phyloP scores from a whole-genome alignment of 106 monocot genomes.

The Vanilla planifolia region DNA sequence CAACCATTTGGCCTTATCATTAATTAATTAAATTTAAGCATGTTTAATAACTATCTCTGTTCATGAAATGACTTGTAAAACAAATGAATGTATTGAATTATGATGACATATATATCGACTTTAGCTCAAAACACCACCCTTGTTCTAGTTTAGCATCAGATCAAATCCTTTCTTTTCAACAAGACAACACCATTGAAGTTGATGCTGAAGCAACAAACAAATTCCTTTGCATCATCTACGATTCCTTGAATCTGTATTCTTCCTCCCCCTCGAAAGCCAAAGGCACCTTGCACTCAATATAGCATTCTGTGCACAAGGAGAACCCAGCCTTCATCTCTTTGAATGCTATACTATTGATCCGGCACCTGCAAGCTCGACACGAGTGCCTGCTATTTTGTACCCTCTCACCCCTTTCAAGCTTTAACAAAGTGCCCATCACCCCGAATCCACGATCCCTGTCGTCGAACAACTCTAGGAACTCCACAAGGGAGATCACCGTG shows the following conservation, averaged over 20 bases:
- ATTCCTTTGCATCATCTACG: not conserved
- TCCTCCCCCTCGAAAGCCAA: conserved; percentile 12
- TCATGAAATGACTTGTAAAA: too few relatives aligned
- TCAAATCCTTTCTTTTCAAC: too few relatives aligned
- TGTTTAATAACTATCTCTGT: too few relatives aligned
- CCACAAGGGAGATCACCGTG: conserved; percentile 5
- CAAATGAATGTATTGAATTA: too few relatives aligned
- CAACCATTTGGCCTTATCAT: too few relatives aligned
- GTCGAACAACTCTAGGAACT: conserved; percentile 24
- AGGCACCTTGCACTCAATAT: conserved; percentile 31
- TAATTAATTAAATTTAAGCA: too few relatives aligned
- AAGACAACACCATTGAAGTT: too few relatives aligned
- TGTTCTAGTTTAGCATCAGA: too few relatives aligned
- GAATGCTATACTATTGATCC: conserved; percentile 22
- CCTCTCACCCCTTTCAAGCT: conserved; percentile 18
- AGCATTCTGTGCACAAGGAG: conserved; percentile 25
- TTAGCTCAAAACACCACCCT: too few relatives aligned
- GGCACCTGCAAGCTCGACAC: conserved; percentile 20
- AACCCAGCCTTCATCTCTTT: conserved; percentile 19
- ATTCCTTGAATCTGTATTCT: conserved; percentile 27
- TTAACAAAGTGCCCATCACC: conserved; percentile 19
- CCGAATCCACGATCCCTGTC: conserved; percentile 24
- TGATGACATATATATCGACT: too few relatives aligned
- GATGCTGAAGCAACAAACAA: too few relatives aligned
- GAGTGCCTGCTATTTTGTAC: not conserved